Evolutionary conservation across 2,329 filamentous ascomycete species (phyloP).

Genomic region (Pestalotiopsis sp.): DNA sequence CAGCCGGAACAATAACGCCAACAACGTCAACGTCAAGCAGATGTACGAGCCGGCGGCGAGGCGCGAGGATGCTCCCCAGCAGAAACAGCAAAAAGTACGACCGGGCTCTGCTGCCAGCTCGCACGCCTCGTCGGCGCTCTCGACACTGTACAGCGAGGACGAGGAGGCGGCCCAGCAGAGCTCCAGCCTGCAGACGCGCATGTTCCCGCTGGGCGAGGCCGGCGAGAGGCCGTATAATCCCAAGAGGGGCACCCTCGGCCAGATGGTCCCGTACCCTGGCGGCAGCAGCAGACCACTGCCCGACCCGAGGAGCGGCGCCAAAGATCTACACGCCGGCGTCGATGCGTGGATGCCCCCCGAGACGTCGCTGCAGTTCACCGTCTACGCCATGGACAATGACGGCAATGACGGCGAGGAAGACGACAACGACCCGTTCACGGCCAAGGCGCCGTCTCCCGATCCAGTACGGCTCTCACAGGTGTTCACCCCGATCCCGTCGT

Average conservation of each 20-base stretch:
- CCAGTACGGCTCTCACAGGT: constrained; percentile 28
- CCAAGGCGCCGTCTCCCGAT: constrained; percentile 16
- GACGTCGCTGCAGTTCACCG: constrained; percentile 17
- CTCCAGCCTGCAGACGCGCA: background rate
- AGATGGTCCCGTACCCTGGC: background rate
- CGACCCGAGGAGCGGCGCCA: background rate
- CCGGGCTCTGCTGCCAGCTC: constrained; percentile 40
- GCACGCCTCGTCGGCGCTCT: constrained; percentile 52
- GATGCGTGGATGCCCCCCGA: constrained; percentile 7
- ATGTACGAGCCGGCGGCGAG: background rate
- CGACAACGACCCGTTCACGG: constrained; percentile 27
- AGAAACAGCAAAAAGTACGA: constrained; percentile 10
- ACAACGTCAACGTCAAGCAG: background rate
- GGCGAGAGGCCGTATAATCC: constrained; percentile 15
- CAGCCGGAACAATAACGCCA: constrained; percentile 31
- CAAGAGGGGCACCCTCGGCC: constrained; percentile 9
- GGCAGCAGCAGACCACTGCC: background rate
- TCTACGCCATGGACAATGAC: constrained; percentile 13
- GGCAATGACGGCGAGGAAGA: constrained; percentile 17
- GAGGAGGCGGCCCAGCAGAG: constrained; percentile 33
- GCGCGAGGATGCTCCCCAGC: background rate
- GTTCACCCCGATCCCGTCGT: constrained; percentile 27
- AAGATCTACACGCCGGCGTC: background rate
- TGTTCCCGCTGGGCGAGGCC: constrained; percentile 10
- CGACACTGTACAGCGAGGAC: constrained; percentile 59